phyloP scores from a whole-genome alignment of 192 early-diverging fungal genomes.

The Coemansia sp. region DNA sequence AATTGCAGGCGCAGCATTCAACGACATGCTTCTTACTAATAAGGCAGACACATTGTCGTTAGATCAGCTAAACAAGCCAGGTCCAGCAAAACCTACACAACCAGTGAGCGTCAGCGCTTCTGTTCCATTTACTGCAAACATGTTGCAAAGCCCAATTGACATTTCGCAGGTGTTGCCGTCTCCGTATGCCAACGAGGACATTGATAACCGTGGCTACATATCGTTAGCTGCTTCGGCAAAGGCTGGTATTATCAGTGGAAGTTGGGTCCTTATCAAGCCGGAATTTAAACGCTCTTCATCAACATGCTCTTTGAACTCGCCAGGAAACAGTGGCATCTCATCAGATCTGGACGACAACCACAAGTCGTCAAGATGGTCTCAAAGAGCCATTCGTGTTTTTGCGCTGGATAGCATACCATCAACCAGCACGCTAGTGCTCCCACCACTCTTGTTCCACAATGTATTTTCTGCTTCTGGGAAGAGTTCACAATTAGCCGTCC shows the following conservation, averaged over 20 bases:
- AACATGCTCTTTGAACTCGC: neutral
- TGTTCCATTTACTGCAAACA: constrained; percentile 12
- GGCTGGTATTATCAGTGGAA: constrained; percentile 45
- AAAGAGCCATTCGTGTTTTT: constrained; percentile 46
- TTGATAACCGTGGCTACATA: constrained; percentile 40
- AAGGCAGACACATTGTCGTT: neutral
- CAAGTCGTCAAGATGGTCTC: constrained; percentile 1
- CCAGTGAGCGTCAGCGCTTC: neutral
- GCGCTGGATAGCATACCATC: neutral
- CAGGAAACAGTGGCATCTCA: neutral
- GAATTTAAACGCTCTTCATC: neutral
- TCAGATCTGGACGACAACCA: neutral
- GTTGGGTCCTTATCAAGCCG: constrained; percentile 35
- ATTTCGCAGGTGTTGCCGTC: constrained; percentile 22
- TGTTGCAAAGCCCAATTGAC: constrained; percentile 16
- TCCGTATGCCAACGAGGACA: constrained; percentile 23
- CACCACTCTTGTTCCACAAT: constrained; percentile 40
- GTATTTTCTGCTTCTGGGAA: neutral
- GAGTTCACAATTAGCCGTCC: neutral
- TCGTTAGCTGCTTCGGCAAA: constrained; percentile 33
- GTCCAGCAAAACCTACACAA: neutral
- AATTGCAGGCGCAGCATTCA: constrained; percentile 23
- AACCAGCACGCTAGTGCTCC: constrained; percentile 23
- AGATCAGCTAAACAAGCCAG: neutral
- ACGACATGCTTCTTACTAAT: neutral